These are phyloP conservation scores for Chrysophaeum taylorii DNA, from an alignment of 352 stramenopile genomes.

Conservation along the genomic window DNA sequence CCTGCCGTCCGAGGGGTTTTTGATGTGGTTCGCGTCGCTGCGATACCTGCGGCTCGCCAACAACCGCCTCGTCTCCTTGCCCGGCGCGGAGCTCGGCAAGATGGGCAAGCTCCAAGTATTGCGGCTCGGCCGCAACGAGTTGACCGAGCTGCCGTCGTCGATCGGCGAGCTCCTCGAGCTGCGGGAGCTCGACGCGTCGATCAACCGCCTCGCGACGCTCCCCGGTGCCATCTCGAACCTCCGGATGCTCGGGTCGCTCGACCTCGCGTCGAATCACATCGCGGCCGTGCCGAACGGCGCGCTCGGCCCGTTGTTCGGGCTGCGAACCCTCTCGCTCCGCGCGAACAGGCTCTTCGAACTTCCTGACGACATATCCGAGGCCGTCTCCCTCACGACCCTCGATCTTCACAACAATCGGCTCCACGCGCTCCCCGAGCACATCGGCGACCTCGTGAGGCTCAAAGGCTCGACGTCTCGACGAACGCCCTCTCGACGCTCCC, in stretches of 20 bases:
- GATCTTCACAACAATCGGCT: constrained; percentile 2
- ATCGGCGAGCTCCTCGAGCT: neutral
- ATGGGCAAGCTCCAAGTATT: neutral
- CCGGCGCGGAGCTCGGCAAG: neutral
- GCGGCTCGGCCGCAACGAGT: neutral
- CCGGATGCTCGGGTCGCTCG: neutral
- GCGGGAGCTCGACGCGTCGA: neutral
- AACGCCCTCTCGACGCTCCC: neutral
- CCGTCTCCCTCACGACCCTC: neutral
- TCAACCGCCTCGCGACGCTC: neutral
- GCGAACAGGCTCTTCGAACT: constrained; percentile 6
- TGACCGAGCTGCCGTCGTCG: neutral
- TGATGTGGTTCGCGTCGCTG: constrained; percentile 1
- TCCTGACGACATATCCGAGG: neutral
- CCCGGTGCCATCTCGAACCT: neutral
- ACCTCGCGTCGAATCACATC: neutral
- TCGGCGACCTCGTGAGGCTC: neutral
- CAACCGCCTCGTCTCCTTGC: neutral
- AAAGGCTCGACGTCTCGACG: neutral
- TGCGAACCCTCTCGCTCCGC: neutral
- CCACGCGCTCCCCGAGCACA: neutral
- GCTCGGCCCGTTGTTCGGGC: too few relatives aligned
- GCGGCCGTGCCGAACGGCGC: neutral
- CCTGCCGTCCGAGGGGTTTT: neutral
- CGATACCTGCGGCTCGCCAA: neutral